Percentiles rank a stretch among this genome's conserved stretches.
Evolutionary conservation across 176 grass and related monocot species (phyloP).

Genomic region (Triticum monococcum): DNA sequence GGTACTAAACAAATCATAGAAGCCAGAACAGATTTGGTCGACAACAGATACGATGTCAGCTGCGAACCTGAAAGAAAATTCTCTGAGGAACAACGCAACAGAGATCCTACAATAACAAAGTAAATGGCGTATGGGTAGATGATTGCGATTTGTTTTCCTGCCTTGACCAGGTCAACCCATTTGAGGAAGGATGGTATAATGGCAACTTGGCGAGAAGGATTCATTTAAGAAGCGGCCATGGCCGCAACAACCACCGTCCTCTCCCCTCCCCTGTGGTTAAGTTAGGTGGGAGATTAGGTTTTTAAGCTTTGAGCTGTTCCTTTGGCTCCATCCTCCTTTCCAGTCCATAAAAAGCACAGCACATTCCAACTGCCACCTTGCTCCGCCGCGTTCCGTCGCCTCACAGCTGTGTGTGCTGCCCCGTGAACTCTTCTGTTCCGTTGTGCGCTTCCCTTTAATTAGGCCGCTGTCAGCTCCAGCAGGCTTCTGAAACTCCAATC

Average conservation of each 20-base stretch:
- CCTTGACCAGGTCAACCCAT: background rate
- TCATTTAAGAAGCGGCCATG: background rate
- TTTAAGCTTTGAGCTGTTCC: conserved; percentile 21
- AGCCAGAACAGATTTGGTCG: background rate
- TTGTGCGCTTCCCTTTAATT: conserved; percentile 13
- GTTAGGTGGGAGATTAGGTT: background rate
- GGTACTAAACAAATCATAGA: background rate
- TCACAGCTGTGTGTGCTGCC: background rate
- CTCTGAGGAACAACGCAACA: background rate
- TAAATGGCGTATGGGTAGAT: background rate
- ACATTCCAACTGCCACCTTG: background rate
- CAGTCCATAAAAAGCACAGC: conserved; percentile 4
- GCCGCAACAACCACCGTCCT: background rate
- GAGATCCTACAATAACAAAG: background rate
- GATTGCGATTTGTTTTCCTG: background rate
- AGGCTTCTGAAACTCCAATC: conserved; percentile 21
- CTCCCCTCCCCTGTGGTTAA: background rate
- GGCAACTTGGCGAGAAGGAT: background rate
- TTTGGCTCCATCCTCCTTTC: conserved; percentile 5
- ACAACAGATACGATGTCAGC: background rate
- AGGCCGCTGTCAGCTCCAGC: conserved; percentile 22
- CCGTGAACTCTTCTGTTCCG: background rate
- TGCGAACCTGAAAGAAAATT: background rate
- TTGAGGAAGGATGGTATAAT: background rate
- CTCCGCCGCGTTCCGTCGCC: background rate